A percentile compares a stretch with the other conserved stretches of the same genome.
Evolutionary conservation across 2,329 filamentous ascomycete genomes (phyloP).

Genomic region (Zymoseptoria pseudotritici): DNA sequence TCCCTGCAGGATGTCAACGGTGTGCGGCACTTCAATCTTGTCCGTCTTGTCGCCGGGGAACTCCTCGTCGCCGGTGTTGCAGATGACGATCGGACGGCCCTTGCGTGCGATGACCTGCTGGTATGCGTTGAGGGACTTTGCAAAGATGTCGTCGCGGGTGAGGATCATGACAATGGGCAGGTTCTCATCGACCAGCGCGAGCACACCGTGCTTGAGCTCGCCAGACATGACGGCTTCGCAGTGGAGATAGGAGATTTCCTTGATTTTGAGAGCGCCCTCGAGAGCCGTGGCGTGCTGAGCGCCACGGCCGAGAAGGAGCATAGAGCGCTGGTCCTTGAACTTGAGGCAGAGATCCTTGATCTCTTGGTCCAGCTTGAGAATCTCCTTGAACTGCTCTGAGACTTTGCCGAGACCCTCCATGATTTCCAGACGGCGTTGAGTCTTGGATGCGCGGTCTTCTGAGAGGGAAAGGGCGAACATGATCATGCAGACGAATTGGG

Average conservation of each 20-base stretch:
- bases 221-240: conserved; percentile 99
- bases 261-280: conserved; percentile 97
- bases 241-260: conserved; percentile 99
- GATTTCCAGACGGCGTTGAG: conserved; percentile 84
- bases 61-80: conserved; percentile 82
- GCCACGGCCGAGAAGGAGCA: conserved; percentile 87
- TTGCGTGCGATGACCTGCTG: conserved; percentile 97
- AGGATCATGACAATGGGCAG: conserved; percentile 99
- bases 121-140: conserved; percentile 98
- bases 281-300: conserved; percentile 95
- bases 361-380: conserved; percentile 80
- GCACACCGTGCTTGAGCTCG: conserved; percentile 96
- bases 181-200: conserved; percentile 96
- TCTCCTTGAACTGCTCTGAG: conserved; percentile 84
- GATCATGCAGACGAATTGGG: conserved; percentile 98
- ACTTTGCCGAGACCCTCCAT: conserved; percentile 86
- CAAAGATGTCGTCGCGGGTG: conserved; percentile 90
- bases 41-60: conserved; percentile 83
- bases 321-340: conserved; percentile 95
- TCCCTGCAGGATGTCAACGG: conserved; percentile 90
- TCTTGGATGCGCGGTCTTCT: conserved; percentile 94
- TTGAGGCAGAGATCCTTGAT: conserved; percentile 93
- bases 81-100: conserved; percentile 97
- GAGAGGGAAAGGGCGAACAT: conserved; percentile 97
- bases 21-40: conserved; percentile 96